Conservation (phyloP, 1,284 basidiomycete genomes). For the Moesziomyces aphidis region DNA sequence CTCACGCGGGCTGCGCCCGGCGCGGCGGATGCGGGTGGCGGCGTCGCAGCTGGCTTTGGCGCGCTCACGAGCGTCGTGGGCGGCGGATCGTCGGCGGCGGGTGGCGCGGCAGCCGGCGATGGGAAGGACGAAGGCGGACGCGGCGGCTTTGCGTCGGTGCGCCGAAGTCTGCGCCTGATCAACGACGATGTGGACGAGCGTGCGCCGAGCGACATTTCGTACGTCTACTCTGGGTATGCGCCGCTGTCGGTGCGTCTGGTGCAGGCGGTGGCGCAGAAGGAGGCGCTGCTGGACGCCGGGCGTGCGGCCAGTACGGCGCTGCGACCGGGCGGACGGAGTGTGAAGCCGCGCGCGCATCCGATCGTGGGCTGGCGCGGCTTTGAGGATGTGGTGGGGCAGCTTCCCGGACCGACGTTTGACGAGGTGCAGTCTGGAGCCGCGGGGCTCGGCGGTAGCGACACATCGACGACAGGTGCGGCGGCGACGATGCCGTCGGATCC, state of each 20-base stretch:
- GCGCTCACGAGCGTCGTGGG: conserved; percentile 44
- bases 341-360: conserved; percentile 75
- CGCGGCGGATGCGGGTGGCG: conserved; percentile 1
- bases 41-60: conserved; percentile 15
- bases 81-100: conserved; percentile 6
- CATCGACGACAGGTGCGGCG: conserved; percentile 3
- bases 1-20: conserved; percentile 60
- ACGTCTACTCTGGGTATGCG: conserved; percentile 96
- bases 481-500: conserved; percentile 28
- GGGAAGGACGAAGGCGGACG: conserved; percentile 32
- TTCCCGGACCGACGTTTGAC: conserved; percentile 89
- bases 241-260: conserved; percentile 91
- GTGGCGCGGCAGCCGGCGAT: conserved; percentile 9
- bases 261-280: conserved; percentile 90
- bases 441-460: not conserved
- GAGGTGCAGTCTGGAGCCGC: conserved; percentile 72
- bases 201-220: conserved; percentile 88
- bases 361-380: conserved; percentile 97
- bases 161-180: conserved; percentile 88
- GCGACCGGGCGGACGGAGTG: not conserved
- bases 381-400: conserved; percentile 83
- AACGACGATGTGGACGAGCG: conserved; percentile 84
- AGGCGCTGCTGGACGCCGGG: conserved; percentile 75
- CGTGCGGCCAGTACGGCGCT: conserved; percentile 9
- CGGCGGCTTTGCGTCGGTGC: conserved; percentile 77